Evolutionary conservation across 805 yeast genomes (phyloP), one percentile per base, ranked within the genome.

Genomic region (Ogataea neopini): DNA sequence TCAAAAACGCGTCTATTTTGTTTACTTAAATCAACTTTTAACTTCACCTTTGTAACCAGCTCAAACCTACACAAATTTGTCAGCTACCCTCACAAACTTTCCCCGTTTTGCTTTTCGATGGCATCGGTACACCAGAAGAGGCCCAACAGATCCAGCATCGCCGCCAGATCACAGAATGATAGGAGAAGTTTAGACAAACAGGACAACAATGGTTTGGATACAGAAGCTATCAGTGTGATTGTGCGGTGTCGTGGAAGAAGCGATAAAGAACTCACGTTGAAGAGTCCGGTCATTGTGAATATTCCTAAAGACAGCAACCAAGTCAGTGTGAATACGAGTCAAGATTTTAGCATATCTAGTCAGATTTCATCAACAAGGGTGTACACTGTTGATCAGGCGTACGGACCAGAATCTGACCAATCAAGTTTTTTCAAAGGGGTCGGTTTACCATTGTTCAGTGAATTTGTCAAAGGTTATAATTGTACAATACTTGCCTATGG

Each of bases 401-500:
- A 74, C 57, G 84, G 83, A 1, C 73, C 81, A 0, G 73, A 70
- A 7, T 75, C 80, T 1, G 80, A 76, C 57, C 84, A 80, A 61
- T 51, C 63, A 15, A 54, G 64, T 13, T 48, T 80, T 2, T 80
- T 75, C 53, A 64, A 71, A 13, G 68, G 70, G 20, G 78, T 74
- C 11, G 83, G 79, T 0, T 53, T 62, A 9, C 80, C 80, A 2
- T 54, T 79, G 18, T 74, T 77, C 50, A 59, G 68, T 13, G 82
- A 79, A 47, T 79, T 79, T 48, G 51, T 77, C 41, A 61, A 64
- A 40, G 84, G 84, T 13, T 73, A 65, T 50, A 80, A 80, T 56
- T 80, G 79, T 45, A 76, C 84, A 1, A 72, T 80, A 6, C 64
- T 80, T 47, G 81, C 83, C 2, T 80, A 80, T 59, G 84, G 84